Evolutionary conservation across 2,329 filamentous ascomycete species (phyloP), one percentile per base, ranked within the genome.

Genomic region (Cladophialophora yegresii): DNA sequence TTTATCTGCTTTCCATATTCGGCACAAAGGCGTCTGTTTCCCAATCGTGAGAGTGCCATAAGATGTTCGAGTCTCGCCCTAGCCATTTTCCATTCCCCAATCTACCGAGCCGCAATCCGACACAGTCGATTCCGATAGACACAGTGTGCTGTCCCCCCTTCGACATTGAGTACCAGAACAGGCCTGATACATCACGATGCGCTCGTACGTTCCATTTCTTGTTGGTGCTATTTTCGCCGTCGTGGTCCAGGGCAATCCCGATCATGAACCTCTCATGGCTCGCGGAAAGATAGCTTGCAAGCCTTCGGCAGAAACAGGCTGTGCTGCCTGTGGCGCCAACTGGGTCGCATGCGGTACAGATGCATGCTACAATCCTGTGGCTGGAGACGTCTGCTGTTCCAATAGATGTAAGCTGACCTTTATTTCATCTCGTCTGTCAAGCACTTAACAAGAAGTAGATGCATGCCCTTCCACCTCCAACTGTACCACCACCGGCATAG

Each of bases 341-440:
- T 67, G 51, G 49, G 61, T 63, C 20, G 54, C 33, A 23, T 67
- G 66, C 26, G 62, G 66, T 53, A 9, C 56, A 23, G 63, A 63
- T 16, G 53, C 60, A 43, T 68, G 66, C 61, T 80, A 62, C 50
- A 65, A 58, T 30, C 63, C 66, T 20, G 58, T 28, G 40, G 64
- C 60, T 30, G 69, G 69, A 13, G 68, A 72, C 22, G 58, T 65
- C 32, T 72, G 71, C 64, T 71, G 71, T 61, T 56, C 58, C 22
- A 67, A 59, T 54, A 64, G 62, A 62, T 72, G 70, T 70, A 66
- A 58, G 69, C 54, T 10, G 28, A 26, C 13, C 6, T 0, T 1
- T 40, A 9, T 26, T 32, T 49, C 26, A 20, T 10, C 20, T 16
- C 5, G 6, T 20, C 28, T 47, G n/a, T 9, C n/a, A 26, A 43